Evolutionary conservation across 306 rosid genomes (phyloP).

Genomic region (Sphenostylis stenocarpa): DNA sequence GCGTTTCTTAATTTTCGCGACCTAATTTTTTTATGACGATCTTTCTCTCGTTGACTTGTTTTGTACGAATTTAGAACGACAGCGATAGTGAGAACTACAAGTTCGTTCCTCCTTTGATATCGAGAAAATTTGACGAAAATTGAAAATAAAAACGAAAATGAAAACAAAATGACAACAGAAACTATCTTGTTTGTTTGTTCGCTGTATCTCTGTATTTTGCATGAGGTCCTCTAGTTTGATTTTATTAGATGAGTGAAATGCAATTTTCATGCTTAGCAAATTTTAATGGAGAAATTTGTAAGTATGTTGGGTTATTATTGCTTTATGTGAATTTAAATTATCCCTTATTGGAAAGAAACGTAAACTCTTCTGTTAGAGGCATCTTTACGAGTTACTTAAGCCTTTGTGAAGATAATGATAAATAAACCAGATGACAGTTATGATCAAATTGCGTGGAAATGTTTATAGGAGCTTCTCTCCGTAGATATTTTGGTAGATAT

Average conservation of each 20-base stretch:
- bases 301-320: neutral
- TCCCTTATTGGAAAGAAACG: neutral
- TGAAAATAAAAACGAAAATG: neutral
- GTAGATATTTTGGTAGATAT: conserved; percentile 28
- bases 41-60: neutral
- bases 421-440: neutral
- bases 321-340: neutral
- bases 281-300: neutral
- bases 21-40: neutral
- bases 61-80: neutral
- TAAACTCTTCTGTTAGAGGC: neutral
- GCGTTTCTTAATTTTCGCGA: neutral
- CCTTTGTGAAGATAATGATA: neutral
- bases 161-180: neutral
- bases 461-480: neutral
- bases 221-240: neutral
- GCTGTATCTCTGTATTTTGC: conserved; percentile 7
- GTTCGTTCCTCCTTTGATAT: neutral
- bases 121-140: neutral
- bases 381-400: neutral
- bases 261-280: neutral
- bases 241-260: neutral
- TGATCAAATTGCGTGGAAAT: conserved; percentile 20
- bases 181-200: conserved; percentile 26
- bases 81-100: too few relatives aligned